These are phyloP conservation scores for Lactifluus subvellereus DNA, from an alignment of 768 basidiomycete species.

Conservation along the genomic window DNA sequence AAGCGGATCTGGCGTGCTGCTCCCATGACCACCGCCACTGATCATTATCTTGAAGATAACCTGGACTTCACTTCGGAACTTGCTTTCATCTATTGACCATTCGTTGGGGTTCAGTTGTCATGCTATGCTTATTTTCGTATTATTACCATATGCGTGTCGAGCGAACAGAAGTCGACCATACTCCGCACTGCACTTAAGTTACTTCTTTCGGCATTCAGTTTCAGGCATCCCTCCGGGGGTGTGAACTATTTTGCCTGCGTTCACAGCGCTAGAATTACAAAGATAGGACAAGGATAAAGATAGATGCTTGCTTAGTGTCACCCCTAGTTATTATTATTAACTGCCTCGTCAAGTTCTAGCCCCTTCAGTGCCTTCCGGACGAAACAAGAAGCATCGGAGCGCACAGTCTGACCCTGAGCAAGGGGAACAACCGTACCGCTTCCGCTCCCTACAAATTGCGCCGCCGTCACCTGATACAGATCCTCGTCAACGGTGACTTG, in stretches of 20 bases:
- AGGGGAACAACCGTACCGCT: conserved; percentile 14
- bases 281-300: background rate
- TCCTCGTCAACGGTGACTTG: conserved; percentile 43
- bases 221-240: conserved; percentile 4
- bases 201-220: conserved; percentile 6
- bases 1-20: conserved; percentile 23
- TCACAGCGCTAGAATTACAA: conserved; percentile 1
- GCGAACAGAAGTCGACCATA: background rate
- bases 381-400: conserved; percentile 19
- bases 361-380: conserved; percentile 21
- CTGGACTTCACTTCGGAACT: conserved; percentile 20
- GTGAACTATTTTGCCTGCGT: background rate
- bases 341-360: conserved; percentile 9
- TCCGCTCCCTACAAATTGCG: conserved; percentile 49
- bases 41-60: conserved; percentile 17
- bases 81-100: conserved; percentile 22
- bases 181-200: background rate
- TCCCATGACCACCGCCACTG: conserved; percentile 13
- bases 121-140: conserved; percentile 22
- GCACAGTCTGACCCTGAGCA: conserved; percentile 9
- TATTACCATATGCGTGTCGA: conserved; percentile 14
- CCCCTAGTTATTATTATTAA: conserved; percentile 4
- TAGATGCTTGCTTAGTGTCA: conserved; percentile 11
- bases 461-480: conserved; percentile 62
- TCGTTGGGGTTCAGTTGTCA: conserved; percentile 4